A percentile compares a stretch with the other conserved stretches of the same genome.
These are phyloP conservation scores for Phytophthora ramorum DNA, from an alignment of 352 stramenopile genomes.

Conservation along the genomic window DNA sequence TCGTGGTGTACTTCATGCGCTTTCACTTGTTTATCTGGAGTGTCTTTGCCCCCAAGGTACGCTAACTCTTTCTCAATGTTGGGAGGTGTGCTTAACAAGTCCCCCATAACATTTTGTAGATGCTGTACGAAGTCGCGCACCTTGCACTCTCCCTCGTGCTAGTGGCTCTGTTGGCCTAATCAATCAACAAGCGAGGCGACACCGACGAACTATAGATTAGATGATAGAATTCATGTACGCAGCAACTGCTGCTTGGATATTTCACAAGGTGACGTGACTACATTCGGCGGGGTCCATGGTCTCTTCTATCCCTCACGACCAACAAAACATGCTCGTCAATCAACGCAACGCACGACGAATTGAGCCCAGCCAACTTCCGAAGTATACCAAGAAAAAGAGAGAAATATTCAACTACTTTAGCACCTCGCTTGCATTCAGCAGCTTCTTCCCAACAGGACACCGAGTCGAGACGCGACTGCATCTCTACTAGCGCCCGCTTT, in stretches of 20 bases:
- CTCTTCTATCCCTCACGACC: not conserved
- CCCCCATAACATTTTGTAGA: conserved; percentile 38
- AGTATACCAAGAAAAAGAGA: conserved; percentile 43
- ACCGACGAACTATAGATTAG: conserved; percentile 11
- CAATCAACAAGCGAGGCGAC: not conserved
- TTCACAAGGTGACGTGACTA: conserved; percentile 26
- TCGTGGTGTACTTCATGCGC: conserved; percentile 89
- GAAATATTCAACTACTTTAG: conserved; percentile 54
- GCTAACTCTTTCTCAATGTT: not conserved
- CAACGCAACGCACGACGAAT: not conserved
- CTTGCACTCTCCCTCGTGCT: conserved; percentile 45
- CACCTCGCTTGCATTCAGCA: conserved; percentile 39
- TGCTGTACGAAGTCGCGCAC: conserved; percentile 81
- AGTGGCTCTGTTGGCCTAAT: conserved; percentile 17
- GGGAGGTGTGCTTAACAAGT: not conserved
- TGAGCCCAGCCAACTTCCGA: not conserved
- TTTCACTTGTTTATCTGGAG: conserved; percentile 94
- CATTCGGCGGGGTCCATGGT: not conserved
- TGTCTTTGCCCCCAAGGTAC: conserved; percentile 90
- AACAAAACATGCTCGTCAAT: not conserved
- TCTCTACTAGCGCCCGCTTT: conserved; percentile 34
- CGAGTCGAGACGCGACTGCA: conserved; percentile 16
- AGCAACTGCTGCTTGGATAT: too few species aligned
- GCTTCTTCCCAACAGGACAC: conserved; percentile 37
- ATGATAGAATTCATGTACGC: conserved; percentile 9